These are phyloP conservation scores for Aspergillus funiculosus DNA, from an alignment of 495 filamentous ascomycete species.

Conservation along the genomic window DNA sequence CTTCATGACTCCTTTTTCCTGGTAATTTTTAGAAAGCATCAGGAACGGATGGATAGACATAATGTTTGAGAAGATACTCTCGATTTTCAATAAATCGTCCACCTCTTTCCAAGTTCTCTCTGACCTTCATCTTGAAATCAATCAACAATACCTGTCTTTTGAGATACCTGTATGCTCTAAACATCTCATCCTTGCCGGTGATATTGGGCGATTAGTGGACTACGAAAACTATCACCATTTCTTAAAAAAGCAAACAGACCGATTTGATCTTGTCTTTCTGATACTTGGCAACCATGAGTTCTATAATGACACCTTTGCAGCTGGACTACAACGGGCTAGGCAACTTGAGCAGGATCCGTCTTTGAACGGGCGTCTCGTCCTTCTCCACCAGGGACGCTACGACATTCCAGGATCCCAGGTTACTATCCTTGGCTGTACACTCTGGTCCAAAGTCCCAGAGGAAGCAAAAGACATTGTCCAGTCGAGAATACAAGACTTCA, in stretches of 20 bases:
- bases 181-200: constrained; percentile 52
- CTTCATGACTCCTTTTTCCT: background rate
- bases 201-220: constrained; percentile 51
- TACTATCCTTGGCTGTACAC: constrained; percentile 52
- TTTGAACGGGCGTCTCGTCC: constrained; percentile 38
- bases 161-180: constrained; percentile 42
- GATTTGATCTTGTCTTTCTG: constrained; percentile 45
- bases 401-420: constrained; percentile 36
- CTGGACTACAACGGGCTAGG: constrained; percentile 38
- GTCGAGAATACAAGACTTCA: constrained; percentile 43
- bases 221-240: constrained; percentile 49
- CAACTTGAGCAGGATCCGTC: constrained; percentile 40
- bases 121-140: constrained; percentile 54
- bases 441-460: constrained; percentile 47
- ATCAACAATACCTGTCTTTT: constrained; percentile 45
- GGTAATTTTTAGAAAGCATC: background rate
- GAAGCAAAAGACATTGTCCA: constrained; percentile 32
- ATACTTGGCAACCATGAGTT: constrained; percentile 58
- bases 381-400: constrained; percentile 42
- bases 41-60: constrained; percentile 3
- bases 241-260: constrained; percentile 38
- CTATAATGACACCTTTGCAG: constrained; percentile 36
- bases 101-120: constrained; percentile 48
- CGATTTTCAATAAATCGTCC: constrained; percentile 10
- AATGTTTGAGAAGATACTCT: constrained; percentile 15